Evolutionary conservation across 2,329 filamentous ascomycete genomes (phyloP).

Genomic region (Aspergillus fischeri): DNA sequence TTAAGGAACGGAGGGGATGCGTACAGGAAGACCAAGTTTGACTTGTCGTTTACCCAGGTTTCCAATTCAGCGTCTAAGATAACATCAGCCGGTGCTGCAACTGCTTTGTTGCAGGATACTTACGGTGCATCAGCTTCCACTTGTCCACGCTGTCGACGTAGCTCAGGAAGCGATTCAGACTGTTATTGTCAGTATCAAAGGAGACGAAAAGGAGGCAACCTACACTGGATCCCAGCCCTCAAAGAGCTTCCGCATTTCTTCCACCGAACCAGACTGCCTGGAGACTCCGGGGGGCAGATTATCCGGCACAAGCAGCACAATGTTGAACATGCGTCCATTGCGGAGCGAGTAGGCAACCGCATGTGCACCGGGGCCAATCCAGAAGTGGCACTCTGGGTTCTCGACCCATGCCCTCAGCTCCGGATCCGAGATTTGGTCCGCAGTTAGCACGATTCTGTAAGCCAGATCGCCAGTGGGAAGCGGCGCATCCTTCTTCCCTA

Average conservation of each 20-base stretch:
- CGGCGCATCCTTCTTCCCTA: constrained; percentile 47
- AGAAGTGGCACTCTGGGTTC: constrained; percentile 54
- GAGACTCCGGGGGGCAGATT: constrained; percentile 54
- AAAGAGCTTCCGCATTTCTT: constrained; percentile 60
- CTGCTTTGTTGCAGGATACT: neutral
- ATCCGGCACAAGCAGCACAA: constrained; percentile 64
- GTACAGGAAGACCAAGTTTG: constrained; percentile 47
- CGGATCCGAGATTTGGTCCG: constrained; percentile 50
- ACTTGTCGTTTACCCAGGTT: constrained; percentile 52
- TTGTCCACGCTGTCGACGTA: constrained; percentile 60
- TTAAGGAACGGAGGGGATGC: neutral
- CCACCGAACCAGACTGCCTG: constrained; percentile 50
- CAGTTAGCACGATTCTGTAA: constrained; percentile 56
- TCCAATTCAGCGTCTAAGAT: constrained; percentile 46
- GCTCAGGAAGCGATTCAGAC: constrained; percentile 39
- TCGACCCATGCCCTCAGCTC: constrained; percentile 51
- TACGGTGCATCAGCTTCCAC: constrained; percentile 60
- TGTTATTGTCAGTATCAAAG: constrained; percentile 2
- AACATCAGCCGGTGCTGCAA: neutral
- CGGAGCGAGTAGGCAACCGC: constrained; percentile 58
- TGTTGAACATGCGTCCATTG: constrained; percentile 58
- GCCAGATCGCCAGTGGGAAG: constrained; percentile 61
- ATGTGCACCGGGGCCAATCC: constrained; percentile 61
- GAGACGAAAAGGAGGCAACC: neutral
- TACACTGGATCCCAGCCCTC: constrained; percentile 59